Conservation (phyloP, 2,329 filamentous ascomycete species). For the Pseudocercospora fijiensis region DNA sequence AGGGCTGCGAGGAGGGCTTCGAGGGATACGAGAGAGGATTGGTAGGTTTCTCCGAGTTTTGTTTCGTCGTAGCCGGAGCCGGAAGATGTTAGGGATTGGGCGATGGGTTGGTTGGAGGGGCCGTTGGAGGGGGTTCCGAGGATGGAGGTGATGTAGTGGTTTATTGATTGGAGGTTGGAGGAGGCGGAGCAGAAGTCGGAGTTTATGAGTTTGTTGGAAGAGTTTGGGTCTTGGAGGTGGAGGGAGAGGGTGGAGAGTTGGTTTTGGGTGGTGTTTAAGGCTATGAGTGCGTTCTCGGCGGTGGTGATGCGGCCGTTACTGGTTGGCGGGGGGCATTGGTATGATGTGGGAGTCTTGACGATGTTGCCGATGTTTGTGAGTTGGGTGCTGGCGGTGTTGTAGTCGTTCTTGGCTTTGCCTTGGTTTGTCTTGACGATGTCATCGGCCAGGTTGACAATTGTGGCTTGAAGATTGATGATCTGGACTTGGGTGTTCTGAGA, state of each 20-base stretch:
- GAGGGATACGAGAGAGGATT: background rate
- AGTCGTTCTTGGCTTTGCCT: slow-evolving; percentile 1
- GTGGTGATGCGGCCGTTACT: slow-evolving; percentile 1
- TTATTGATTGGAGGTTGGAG: background rate
- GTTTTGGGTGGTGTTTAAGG: slow-evolving; percentile 1
- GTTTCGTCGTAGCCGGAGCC: slow-evolving; percentile 4
- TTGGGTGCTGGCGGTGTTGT: background rate
- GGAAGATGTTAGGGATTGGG: background rate
- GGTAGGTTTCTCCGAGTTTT: slow-evolving; percentile 6
- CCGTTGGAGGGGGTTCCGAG: background rate
- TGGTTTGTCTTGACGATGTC: slow-evolving; percentile 7
- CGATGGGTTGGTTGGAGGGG: background rate
- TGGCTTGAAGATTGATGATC: slow-evolving; percentile 7
- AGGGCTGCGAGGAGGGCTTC: slow-evolving; percentile 8
- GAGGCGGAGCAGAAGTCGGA: slow-evolving; percentile 6
- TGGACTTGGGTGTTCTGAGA: background rate
- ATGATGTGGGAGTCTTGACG: background rate
- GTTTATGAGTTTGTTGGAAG: background rate
- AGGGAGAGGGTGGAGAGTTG: background rate
- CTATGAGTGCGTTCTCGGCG: background rate
- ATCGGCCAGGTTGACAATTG: slow-evolving; percentile 6
- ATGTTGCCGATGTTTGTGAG: slow-evolving; percentile 7
- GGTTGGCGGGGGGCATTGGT: slow-evolving; percentile 2
- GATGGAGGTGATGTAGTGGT: slow-evolving; percentile 7
- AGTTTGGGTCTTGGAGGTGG: slow-evolving; percentile 4